Percentiles rank a stretch among this genome's conserved stretches.
phyloP scores from a whole-genome alignment of 305 asterid species.

The Fraxinus angustifolia region DNA sequence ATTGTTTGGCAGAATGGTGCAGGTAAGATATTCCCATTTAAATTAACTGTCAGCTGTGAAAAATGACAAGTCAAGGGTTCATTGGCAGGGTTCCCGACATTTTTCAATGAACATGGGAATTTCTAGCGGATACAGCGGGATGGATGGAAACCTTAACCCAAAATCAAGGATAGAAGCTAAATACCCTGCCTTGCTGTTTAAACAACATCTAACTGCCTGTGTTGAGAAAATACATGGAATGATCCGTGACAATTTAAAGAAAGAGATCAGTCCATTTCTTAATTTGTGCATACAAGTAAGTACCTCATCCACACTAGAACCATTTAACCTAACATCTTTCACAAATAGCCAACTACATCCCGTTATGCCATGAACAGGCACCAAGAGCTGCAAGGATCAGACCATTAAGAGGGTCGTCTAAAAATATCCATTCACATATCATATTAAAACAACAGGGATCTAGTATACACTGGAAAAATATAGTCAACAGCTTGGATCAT shows the following conservation, averaged over 20 bases:
- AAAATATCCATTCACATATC: conserved; percentile 59
- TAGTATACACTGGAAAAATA: conserved; percentile 78
- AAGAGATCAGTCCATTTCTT: conserved; percentile 78
- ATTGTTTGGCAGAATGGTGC: conserved; percentile 87
- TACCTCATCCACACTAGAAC: conserved; percentile 17
- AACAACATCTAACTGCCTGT: conserved; percentile 92
- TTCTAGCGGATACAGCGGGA: conserved; percentile 90
- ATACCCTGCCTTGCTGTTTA: conserved; percentile 87
- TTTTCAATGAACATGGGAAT: conserved; percentile 64
- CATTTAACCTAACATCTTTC: not conserved
- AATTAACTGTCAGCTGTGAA: conserved; percentile 18
- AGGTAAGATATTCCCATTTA: conserved; percentile 42
- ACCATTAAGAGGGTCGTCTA: conserved; percentile 70
- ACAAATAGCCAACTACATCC: conserved; percentile 19
- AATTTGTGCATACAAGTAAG: conserved; percentile 81
- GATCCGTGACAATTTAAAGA: conserved; percentile 85
- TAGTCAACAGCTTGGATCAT: conserved; percentile 61
- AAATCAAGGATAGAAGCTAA: conserved; percentile 83
- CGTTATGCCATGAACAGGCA: conserved; percentile 58
- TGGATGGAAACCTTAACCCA: conserved; percentile 69
- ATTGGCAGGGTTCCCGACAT: conserved; percentile 62
- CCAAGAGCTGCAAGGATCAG: conserved; percentile 80
- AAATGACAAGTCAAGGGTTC: conserved; percentile 25
- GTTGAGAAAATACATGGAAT: conserved; percentile 88
- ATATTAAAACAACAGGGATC: conserved; percentile 73